Conservation (phyloP, 2,329 filamentous ascomycete species). For the Sordariomycetes sp. region DNA sequence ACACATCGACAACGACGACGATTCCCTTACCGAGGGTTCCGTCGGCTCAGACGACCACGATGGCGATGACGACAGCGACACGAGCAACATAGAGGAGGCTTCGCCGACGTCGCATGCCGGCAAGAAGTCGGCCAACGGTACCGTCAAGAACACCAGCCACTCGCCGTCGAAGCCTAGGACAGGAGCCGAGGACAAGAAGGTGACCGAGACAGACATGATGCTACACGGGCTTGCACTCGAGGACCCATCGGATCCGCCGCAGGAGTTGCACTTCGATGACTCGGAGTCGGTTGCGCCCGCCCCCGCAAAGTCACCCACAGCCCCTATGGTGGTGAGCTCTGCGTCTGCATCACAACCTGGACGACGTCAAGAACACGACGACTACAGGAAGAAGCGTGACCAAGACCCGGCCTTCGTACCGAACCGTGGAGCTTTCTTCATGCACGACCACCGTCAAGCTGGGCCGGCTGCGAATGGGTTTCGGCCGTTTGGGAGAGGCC, state of each 20-base stretch:
- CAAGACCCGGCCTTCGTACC: slow-evolving; percentile 90
- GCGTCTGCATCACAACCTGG: slow-evolving; percentile 33
- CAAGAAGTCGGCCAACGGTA: slow-evolving; percentile 31
- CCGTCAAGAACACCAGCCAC: slow-evolving; percentile 26
- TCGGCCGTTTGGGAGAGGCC: slow-evolving; percentile 58
- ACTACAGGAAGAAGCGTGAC: slow-evolving; percentile 80
- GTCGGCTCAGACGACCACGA: slow-evolving; percentile 53
- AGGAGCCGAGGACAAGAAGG: slow-evolving; percentile 18
- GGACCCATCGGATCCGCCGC: slow-evolving; percentile 28
- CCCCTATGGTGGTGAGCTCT: slow-evolving; percentile 47
- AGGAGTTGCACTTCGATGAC: slow-evolving; percentile 40
- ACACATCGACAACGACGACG: slow-evolving; percentile 50
- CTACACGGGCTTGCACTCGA: slow-evolving; percentile 41
- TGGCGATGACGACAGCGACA: slow-evolving; percentile 51
- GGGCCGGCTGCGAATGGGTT: slow-evolving; percentile 73
- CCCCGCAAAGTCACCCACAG: slow-evolving; percentile 31
- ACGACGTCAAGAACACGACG: slow-evolving; percentile 78
- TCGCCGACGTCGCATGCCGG: slow-evolving; percentile 38
- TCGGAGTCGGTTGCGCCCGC: slow-evolving; percentile 12
- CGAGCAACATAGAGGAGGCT: slow-evolving; percentile 50
- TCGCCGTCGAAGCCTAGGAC: slow-evolving; percentile 19
- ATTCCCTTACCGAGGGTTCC: slow-evolving; percentile 58
- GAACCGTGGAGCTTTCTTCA: slow-evolving; percentile 90
- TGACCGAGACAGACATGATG: slow-evolving; percentile 50
- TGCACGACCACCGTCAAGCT: slow-evolving; percentile 84